phyloP scores from a whole-genome alignment of 2,329 filamentous ascomycete species.

The Colletotrichum sojae region DNA sequence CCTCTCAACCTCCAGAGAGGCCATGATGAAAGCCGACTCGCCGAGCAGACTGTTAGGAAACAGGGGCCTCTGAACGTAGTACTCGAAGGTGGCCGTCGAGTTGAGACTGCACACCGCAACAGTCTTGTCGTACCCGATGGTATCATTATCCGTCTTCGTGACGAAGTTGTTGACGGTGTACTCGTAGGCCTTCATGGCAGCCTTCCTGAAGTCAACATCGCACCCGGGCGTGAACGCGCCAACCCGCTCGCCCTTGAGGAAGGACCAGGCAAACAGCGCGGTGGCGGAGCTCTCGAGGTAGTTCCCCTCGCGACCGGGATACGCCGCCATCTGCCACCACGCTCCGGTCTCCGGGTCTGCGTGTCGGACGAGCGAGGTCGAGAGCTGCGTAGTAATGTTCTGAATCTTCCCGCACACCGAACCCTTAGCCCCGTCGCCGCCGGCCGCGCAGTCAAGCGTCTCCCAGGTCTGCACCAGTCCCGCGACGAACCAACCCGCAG shows the following conservation, averaged over 20 bases:
- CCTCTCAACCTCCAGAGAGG: slow-evolving; percentile 53
- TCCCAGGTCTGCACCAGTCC: slow-evolving; percentile 42
- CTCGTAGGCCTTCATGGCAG: slow-evolving; percentile 35
- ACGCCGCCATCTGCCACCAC: slow-evolving; percentile 41
- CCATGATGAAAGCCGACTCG: slow-evolving; percentile 54
- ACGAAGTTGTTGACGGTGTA: slow-evolving; percentile 36
- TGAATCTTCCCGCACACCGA: slow-evolving; percentile 24
- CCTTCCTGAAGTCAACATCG: slow-evolving; percentile 4
- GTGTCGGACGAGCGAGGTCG: slow-evolving; percentile 21
- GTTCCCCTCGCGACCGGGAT: slow-evolving; percentile 36
- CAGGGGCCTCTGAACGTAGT: slow-evolving; percentile 54
- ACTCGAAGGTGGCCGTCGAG: slow-evolving; percentile 57
- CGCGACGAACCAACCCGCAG: slow-evolving; percentile 40
- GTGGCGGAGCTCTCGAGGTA: slow-evolving; percentile 43
- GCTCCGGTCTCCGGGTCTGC: slow-evolving; percentile 33
- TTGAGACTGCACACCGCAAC: slow-evolving; percentile 58
- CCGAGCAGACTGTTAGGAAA: slow-evolving; percentile 55
- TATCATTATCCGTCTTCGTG: slow-evolving; percentile 25
- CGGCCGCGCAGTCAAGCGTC: slow-evolving; percentile 15
- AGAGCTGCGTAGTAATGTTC: slow-evolving; percentile 14
- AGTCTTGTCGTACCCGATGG: slow-evolving; percentile 52
- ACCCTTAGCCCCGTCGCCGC: not conserved
- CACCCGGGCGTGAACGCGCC: slow-evolving; percentile 14
- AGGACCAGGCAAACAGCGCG: slow-evolving; percentile 36
- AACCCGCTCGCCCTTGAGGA: slow-evolving; percentile 31